These are phyloP conservation scores for Pseudogymnoascus sp. DNA, from an alignment of 2,329 filamentous ascomycete species.

Conservation along the genomic window DNA sequence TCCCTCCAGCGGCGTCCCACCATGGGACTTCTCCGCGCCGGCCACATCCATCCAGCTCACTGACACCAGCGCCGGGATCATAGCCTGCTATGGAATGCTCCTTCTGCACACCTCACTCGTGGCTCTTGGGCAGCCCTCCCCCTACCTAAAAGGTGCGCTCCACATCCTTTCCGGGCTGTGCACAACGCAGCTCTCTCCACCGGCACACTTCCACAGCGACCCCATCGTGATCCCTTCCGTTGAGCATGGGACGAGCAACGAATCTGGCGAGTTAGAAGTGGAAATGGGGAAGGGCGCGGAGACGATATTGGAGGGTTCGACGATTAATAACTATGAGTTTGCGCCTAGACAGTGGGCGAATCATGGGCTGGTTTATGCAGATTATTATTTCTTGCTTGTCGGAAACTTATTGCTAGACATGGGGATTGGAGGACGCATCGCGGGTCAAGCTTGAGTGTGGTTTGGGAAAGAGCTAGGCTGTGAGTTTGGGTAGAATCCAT, in stretches of 20 bases:
- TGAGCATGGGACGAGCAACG: constrained; percentile 19
- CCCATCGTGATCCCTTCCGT: constrained; percentile 20
- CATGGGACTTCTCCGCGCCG: constrained; percentile 44
- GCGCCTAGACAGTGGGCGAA: constrained; percentile 38
- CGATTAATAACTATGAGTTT: constrained; percentile 41
- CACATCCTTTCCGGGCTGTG: constrained; percentile 25
- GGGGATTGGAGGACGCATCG: constrained; percentile 14
- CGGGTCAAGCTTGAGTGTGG: background rate
- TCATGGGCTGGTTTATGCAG: constrained; percentile 43
- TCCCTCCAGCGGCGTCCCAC: constrained; percentile 34
- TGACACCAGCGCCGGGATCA: constrained; percentile 34
- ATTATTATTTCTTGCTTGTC: constrained; percentile 41
- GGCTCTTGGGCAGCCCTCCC: constrained; percentile 16
- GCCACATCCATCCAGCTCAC: constrained; percentile 25
- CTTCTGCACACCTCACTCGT: constrained; percentile 28
- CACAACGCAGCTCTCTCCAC: constrained; percentile 21
- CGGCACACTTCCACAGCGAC: constrained; percentile 16
- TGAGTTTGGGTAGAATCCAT: background rate
- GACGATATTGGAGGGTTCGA: constrained; percentile 39
- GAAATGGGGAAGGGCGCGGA: constrained; percentile 29
- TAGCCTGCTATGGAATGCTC: constrained; percentile 35
- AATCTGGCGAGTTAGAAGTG: constrained; percentile 17
- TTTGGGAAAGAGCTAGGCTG: background rate
- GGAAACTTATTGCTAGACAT: constrained; percentile 38
- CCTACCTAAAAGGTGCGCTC: constrained; percentile 26